Base-by-base conservation (phyloP, 805 yeast genomes). In the Candida boleticola region DNA sequence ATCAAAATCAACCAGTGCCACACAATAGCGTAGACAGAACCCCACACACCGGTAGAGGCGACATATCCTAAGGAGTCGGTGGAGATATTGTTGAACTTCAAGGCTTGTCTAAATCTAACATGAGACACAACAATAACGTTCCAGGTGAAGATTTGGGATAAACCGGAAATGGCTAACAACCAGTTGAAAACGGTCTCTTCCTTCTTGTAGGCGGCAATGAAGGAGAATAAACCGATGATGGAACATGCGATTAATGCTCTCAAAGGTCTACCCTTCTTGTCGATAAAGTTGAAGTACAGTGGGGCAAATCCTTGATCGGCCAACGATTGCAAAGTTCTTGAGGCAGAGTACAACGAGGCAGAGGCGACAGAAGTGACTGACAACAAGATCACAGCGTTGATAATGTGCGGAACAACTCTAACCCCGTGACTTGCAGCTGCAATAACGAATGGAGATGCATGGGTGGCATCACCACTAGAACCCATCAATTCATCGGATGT, bases 261-360 rank as follows among this genome's bases (percentile, higher is more conserved):
- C 44, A 65, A 58, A 5, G 75, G 75, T 50, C 75, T 53, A 39
- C 75, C 75, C 2, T 53, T 30, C 40, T 61, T 64, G 55, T 69
- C 75, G 38, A 69, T 66, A 45, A 60, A 69, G 49, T 66, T 63
- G 49, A 69, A 69, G 40, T 53, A 59, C 23, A 37, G 34, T 14
- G 74, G 74, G 4, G 74, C 74, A 52, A 66, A 61, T 9, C 68
- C 68, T 47, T 69, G 74, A 43, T 65, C 72, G 10, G 72, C 52
- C 46, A 69, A 60, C 11, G 74, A 67, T 44, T 66, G 71, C 42
- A 69, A 60, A 36, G 71, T 64, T 56, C 75, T 60, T 19, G 72
- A 66, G 32, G 68, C 60, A 3, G 74, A 67, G 52, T 69, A 69
- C 43, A 69, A 63, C 13, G 74, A 63, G 11, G 73, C 61, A 21